Base-by-base conservation (phyloP, 2,329 filamentous ascomycete species). In the Neodidymelliopsis sp. region DNA sequence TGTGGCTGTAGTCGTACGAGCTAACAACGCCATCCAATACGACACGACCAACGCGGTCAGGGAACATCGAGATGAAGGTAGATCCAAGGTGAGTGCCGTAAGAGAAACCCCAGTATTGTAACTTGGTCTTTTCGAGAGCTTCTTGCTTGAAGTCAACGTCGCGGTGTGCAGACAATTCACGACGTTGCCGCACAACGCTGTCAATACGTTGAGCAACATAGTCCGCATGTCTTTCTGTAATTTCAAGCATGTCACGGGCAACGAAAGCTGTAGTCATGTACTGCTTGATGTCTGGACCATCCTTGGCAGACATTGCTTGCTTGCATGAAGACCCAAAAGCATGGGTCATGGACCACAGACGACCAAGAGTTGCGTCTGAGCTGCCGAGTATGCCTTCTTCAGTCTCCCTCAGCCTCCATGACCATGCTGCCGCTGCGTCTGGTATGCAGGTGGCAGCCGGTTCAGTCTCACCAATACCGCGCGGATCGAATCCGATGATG, bases 161-260 rank as follows among this genome's bases (percentile, higher is more conserved):
- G 6, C 6, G 31, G 16, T 11, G 9, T 15, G n/a, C 31, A 24
- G 34, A 29, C 9, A 28, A 25, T 40, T 22, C 23, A 10, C 45
- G 18, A 8, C 35, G 16, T 29, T 22, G 29, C n/a, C n/a, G n/a
- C n/a, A n/a, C n/a, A n/a, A n/a, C n/a, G n/a, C n/a, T n/a, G n/a
- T 15, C 28, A 13, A 39, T 19, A 22, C 60, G 29, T 4, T 61
- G 39, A 8, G 54, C 57, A 6, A 58, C 63, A 49, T 62, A 76
- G 19, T 74, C 67, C 6, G 70, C 75, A 30, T 77, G 70, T 23
- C 59, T 68, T 51, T 81, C 78, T 9, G 76, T 67, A 25, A 81
- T 72, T 29, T 75, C 72, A 6, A 81, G 62, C 76, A 81, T 80
- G 51, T 82, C 79, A 28, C 74, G 65, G 2, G 76, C 78, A 2